Evolutionary conservation across 139 green algal genomes (phyloP), one percentile per base, ranked within the genome.

Genomic region (Pycnococcus provasolii): DNA sequence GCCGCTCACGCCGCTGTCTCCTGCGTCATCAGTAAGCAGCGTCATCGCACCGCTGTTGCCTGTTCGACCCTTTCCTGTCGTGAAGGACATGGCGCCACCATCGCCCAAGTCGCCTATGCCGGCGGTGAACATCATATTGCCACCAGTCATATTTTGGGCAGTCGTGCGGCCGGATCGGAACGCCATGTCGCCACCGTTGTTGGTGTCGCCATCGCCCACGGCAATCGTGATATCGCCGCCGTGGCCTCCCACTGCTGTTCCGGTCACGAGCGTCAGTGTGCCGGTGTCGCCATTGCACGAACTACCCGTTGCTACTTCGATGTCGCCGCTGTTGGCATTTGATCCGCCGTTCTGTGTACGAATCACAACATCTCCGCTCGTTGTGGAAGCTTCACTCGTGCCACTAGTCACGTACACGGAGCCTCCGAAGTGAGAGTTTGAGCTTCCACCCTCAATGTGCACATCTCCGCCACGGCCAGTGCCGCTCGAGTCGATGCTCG

Each of bases 121-220:
- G 50, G 11, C 13, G 50, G 50, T 55, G 11, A 55, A 11, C 50
- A 37, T 55, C 50, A 55, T 13, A 45, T 11, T 11, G 26, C 62
- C 60, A 39, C 60, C 60, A 11, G 50, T 55, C 50, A 55, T 13
- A 55, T 26, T 45, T 62, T 9, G 8, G 41, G 60, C 42, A 44
- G 3, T 6, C 3, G 8, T 62, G 15, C 45, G 48, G n/a, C 64
- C 64, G 9, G 64, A 47, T 39, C n/a, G 39, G 7, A 70, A 47
- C 51, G 40, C 37, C 7, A 70, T 37, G 44, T 13, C 48, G 3
- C 64, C 64, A 11, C 64, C 64, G 43, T 60, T 45, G n/a, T 45
- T 48, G 47, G 46, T 61, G 48, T 70, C 52, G 5, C 64, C 64
- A 51, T 39, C 15, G 5, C 64, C 64, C 46, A 70, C 64, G 8